phyloP scores from a whole-genome alignment of 306 rosid genomes.

The Cicer chorassanicum region DNA sequence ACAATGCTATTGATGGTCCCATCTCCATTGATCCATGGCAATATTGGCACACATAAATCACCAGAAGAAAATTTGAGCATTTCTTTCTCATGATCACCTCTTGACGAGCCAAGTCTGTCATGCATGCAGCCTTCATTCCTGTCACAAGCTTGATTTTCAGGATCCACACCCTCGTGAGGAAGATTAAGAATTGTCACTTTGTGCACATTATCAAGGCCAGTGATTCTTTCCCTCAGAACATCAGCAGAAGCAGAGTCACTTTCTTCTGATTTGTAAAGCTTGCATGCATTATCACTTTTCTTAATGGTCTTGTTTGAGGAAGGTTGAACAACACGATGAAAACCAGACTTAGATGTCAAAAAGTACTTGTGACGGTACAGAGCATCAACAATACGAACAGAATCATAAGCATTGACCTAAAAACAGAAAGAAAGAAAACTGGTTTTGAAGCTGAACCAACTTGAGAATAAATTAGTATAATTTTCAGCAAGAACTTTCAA shows the following conservation, averaged over 20 bases:
- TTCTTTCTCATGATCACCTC: slow-evolving; percentile 48
- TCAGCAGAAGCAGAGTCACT: slow-evolving; percentile 39
- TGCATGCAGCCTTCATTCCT: slow-evolving; percentile 44
- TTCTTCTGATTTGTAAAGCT: slow-evolving; percentile 39
- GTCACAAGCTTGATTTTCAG: slow-evolving; percentile 50
- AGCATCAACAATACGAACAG: slow-evolving; percentile 73
- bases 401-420: slow-evolving; percentile 88
- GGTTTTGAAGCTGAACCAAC: slow-evolving; percentile 31
- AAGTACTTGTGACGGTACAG: slow-evolving; percentile 76
- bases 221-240: slow-evolving; percentile 46
- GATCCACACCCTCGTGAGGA: slow-evolving; percentile 54
- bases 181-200: slow-evolving; percentile 86
- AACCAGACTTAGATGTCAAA: slow-evolving; percentile 59
- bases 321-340: slow-evolving; percentile 49
- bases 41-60: slow-evolving; percentile 70
- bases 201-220: slow-evolving; percentile 56
- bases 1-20: slow-evolving; percentile 76
- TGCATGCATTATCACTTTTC: slow-evolving; percentile 43
- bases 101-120: slow-evolving; percentile 46
- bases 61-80: slow-evolving; percentile 47
- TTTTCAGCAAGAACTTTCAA: slow-evolving; percentile 13
- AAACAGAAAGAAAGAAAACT: slow-evolving; percentile 22
- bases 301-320: slow-evolving; percentile 51
- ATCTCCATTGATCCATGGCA: slow-evolving; percentile 97
- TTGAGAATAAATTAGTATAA: slow-evolving; percentile 28